Evolutionary conservation across 345 rosid genomes (phyloP), one percentile per base, ranked within the genome.

Genomic region (Sonneratia alba): DNA sequence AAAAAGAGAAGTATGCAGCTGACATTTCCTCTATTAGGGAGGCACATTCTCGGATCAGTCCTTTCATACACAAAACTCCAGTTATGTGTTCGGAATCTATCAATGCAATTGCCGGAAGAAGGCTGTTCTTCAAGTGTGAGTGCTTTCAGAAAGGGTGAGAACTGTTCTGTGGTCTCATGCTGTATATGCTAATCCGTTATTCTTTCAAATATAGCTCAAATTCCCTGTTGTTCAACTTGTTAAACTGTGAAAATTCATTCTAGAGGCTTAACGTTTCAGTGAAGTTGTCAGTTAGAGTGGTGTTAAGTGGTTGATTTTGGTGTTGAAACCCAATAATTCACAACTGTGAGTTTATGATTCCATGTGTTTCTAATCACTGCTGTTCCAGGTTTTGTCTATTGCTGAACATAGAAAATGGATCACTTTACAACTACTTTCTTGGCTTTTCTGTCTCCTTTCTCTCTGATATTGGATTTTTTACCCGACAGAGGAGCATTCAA

Each of bases 101-200:
- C 21, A 80, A 91, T 82, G 74, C 75, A 67, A 63, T 89, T 19
- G 84, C 88, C 36, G 90, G 90, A 63, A 88, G 85, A 85, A 84
- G 45, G 73, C 77, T 93, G 47, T 93, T 84, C 73, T 91, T 91
- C 77, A 93, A 93, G 69, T 89, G 96, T 76, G 98, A 91, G 83
- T 89, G 92, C 77, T 89, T 87, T 75, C 96, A 93, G 66, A 93
- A 91, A 83, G 94, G 98, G 97, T 91, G 76, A 62, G 66, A 62
- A 62, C 59, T 62, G 0, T 24, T 62, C 37, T 13, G 4, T 34
- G 27, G 66, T 62, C 19, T 14, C 19, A n/a, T 57, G 59, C 27
- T 62, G 66, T 34, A 27, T 62, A 27, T 24, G 3, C 6, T 2
- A 10, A 18, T 0, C 34, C 12, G 0, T 57, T n/a, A 56, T 56